Base-by-base conservation (phyloP, 2,329 filamentous ascomycete genomes). In the Aspergillus brasiliensis region DNA sequence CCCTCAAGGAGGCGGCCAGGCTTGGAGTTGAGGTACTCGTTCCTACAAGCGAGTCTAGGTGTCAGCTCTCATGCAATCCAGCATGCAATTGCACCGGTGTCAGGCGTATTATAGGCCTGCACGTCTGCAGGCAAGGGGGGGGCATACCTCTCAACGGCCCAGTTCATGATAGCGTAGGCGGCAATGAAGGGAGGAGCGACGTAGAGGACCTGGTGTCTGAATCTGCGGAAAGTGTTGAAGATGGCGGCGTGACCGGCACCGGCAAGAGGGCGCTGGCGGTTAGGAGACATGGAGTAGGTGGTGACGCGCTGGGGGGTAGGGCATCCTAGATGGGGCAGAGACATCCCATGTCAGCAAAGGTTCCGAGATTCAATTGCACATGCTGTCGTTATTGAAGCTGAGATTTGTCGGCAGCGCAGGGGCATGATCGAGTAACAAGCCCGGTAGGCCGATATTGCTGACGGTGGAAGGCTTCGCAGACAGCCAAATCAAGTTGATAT, bases 221-320 rank as follows among this genome's bases (percentile, higher is more conserved):
- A 91, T 73, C 95, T 88, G 79, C 95, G 89, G 86, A 90, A 96
- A 71, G 87, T 89, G 86, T 99, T 99, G 89, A 98, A 98, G 83
- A 98, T 81, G 73, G 93, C 94, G 68, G 89, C 90, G 78, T 94
- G 82, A 66, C 84, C 79, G 62, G 89, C 83, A 71, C 91, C 91
- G 65, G 92, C 92, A 68, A 96, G 84, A 65, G 92, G 91, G 73
- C 91, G 88, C 83, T 97, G 94, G 76, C 91, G 89, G 86, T 99
- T 98, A 68, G 90, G 81, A 70, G 91, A 89, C 69, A 99, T 76
- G 67, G 88, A 85, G 81, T 96, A 98, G 72, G 83, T 82, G 58
- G 82, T 80, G 61, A 89, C 80, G 71, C 86, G 86, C 74, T 88
- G 86, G 66, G 74, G 74, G 46, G 73, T 76, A 55, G 74, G 68